Conservation (phyloP, 2,329 filamentous ascomycete genomes). For the Aspergillus fructus region DNA sequence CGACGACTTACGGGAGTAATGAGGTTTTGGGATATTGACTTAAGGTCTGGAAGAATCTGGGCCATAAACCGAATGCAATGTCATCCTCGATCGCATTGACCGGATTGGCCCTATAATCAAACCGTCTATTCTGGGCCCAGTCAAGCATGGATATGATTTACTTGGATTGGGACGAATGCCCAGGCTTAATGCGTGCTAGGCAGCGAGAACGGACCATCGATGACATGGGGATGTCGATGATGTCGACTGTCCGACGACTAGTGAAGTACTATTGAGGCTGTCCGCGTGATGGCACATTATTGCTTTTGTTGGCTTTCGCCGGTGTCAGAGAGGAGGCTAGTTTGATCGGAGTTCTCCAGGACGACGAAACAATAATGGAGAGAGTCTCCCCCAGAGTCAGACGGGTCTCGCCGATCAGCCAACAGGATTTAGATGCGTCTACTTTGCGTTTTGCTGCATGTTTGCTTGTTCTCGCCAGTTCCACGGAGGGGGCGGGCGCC, state of each 20-base stretch:
- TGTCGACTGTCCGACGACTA: not conserved
- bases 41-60: not conserved
- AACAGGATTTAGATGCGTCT: constrained; percentile 1
- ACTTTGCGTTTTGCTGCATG: constrained; percentile 6
- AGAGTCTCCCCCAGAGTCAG: not conserved
- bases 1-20: not conserved
- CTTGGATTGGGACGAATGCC: not conserved
- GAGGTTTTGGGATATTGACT: not conserved
- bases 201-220: constrained; percentile 13
- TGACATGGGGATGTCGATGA: not conserved
- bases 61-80: not conserved
- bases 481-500: not conserved
- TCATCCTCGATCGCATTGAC: not conserved
- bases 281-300: constrained; percentile 15
- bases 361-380: not conserved
- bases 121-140: not conserved
- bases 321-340: constrained; percentile 13
- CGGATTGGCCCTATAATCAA: not conserved
- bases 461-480: constrained; percentile 3
- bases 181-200: not conserved
- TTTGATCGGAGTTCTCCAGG: constrained; percentile 8
- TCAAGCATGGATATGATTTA: not conserved
- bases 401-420: constrained; percentile 13
- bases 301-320: constrained; percentile 12
- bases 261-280: constrained; percentile 3